phyloP scores from a whole-genome alignment of 768 basidiomycete genomes.

The Lentinula guzmanii region DNA sequence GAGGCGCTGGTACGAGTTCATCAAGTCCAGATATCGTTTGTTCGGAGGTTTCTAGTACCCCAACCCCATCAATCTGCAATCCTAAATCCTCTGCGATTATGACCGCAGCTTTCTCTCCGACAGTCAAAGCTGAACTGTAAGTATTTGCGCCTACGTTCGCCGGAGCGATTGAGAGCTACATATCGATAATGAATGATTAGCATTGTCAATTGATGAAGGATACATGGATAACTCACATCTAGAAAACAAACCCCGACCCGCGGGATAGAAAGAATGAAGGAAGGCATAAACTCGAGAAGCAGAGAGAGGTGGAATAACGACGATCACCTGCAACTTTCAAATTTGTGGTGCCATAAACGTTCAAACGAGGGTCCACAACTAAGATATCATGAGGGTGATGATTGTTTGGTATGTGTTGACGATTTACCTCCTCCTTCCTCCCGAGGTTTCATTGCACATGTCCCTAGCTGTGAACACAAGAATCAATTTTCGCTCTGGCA shows the following conservation, averaged over 20 bases:
- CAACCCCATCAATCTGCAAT: conserved; percentile 10
- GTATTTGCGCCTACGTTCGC: conserved; percentile 24
- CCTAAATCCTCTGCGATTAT: conserved; percentile 37
- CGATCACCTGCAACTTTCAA: conserved; percentile 35
- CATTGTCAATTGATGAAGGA: not conserved
- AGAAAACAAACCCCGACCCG: not conserved
- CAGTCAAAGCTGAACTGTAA: conserved; percentile 32
- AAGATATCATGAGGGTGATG: not conserved
- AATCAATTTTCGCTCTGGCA: not conserved
- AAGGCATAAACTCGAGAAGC: conserved; percentile 15
- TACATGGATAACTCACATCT: not conserved
- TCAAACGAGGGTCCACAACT: conserved; percentile 37
- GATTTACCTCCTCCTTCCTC: conserved; percentile 23
- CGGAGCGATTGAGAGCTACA: conserved; percentile 1
- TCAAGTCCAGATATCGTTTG: not conserved
- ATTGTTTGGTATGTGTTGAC: too few relatives aligned
- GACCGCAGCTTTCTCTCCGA: conserved; percentile 41
- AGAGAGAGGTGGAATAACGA: conserved; percentile 34
- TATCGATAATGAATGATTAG: not conserved
- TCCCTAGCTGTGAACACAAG: conserved; percentile 30
- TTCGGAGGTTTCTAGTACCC: not conserved
- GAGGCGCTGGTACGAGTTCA: not conserved
- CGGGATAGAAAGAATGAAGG: not conserved
- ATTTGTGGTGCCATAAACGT: conserved; percentile 37
- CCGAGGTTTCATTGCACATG: conserved; percentile 43